These are phyloP conservation scores for Penicillium nucicola DNA, from an alignment of 495 filamentous ascomycete genomes.

Conservation along the genomic window DNA sequence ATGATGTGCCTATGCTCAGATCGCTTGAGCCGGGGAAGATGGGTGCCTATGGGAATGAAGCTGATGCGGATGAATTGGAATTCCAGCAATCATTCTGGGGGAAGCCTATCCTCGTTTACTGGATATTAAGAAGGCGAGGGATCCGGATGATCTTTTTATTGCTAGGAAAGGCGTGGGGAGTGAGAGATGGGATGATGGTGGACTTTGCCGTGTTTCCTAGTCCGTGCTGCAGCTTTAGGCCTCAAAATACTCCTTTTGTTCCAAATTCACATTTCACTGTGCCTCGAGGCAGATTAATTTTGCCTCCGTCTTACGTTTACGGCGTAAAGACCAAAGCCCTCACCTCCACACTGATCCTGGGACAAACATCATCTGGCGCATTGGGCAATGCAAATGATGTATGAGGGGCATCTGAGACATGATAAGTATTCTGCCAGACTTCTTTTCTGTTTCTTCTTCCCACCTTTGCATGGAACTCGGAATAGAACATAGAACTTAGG, in stretches of 20 bases:
- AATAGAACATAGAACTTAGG: background rate
- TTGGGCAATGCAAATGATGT: constrained; percentile 10
- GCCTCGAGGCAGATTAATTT: too few species aligned
- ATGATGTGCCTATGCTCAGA: background rate
- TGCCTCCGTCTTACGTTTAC: background rate
- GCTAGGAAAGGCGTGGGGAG: constrained; percentile 1
- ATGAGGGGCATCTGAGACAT: constrained; percentile 13
- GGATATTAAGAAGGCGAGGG: background rate
- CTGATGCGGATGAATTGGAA: background rate
- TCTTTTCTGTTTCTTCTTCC: background rate
- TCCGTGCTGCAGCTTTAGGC: too few species aligned
- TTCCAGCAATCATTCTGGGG: background rate
- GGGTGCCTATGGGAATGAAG: background rate
- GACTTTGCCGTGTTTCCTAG: background rate
- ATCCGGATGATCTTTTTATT: constrained; percentile 1
- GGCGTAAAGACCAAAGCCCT: constrained; percentile 18
- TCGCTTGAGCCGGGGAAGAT: background rate
- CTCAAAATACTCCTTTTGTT: too few species aligned
- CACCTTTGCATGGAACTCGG: background rate
- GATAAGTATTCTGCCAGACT: background rate
- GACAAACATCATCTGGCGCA: background rate
- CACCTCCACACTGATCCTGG: constrained; percentile 16
- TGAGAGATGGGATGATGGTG: constrained; percentile 6
- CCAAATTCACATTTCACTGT: too few species aligned
- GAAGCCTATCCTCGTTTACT: background rate